A percentile compares a stretch with the other conserved stretches of the same genome.
Conservation (phyloP, 129 eudicot genomes). For the Deinandra increscens region DNA sequence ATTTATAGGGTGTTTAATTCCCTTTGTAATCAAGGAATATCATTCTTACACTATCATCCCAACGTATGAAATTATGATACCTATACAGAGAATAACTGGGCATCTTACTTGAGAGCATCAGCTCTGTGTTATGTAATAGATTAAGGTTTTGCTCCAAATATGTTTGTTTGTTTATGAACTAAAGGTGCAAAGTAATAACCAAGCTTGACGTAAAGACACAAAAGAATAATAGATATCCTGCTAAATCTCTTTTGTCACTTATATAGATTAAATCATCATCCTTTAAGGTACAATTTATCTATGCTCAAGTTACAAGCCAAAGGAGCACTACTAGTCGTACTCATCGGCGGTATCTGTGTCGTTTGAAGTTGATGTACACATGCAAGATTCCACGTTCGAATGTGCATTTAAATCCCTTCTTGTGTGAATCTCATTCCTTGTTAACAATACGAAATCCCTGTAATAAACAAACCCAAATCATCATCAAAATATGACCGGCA, state of each 20-base stretch:
- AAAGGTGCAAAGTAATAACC: background rate
- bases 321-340: background rate
- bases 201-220: background rate
- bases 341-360: slow-evolving; percentile 78
- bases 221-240: background rate
- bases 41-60: too few relatives aligned
- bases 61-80: too few relatives aligned
- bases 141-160: too few relatives aligned
- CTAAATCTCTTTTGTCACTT: background rate
- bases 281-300: slow-evolving; percentile 18
- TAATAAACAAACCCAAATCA: background rate
- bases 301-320: slow-evolving; percentile 10
- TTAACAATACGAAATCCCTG: slow-evolving; percentile 88
- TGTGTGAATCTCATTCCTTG: slow-evolving; percentile 96
- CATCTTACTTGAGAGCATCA: too few relatives aligned
- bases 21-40: too few relatives aligned
- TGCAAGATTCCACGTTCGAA: slow-evolving; percentile 93
- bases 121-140: too few relatives aligned
- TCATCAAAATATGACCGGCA: background rate
- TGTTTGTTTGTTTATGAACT: too few relatives aligned
- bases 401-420: slow-evolving; percentile 92
- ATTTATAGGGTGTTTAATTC: too few relatives aligned
- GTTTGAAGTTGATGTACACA: slow-evolving; percentile 84
- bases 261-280: background rate
- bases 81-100: too few relatives aligned